Evolutionary conservation across 116 monocot species (phyloP), one percentile per base, ranked within the genome.

Genomic region (Posidonia oceanica): DNA sequence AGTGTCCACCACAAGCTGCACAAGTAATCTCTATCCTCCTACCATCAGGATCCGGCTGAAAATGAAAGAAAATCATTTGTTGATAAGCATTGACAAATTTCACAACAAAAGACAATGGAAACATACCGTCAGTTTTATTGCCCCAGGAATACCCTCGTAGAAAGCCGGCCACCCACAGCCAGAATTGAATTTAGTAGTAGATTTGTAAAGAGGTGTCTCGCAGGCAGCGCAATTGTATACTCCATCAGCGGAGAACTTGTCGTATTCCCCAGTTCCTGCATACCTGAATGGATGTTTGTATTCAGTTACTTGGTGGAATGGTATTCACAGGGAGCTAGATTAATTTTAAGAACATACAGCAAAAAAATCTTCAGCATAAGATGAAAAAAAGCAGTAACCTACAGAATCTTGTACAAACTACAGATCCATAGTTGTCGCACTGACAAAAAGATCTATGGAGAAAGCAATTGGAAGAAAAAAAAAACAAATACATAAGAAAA

Each of bases 81-180:
- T 10, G 4, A 12, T 20, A 7, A 10, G 36, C 62, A 62, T 29
- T 29, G 29, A 29, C 29, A 29, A 29, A 29, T 29, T 29, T 29
- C 29, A 29, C 29, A 29, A 29, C 29, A 29, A 62, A 62, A 20
- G 1, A 5, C 0, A 36, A 38, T 66, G 66, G 39, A 71, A 70
- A 76, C 57, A 4, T 55, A 90, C 90, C 20, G 82, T 84, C 0
- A 74, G 69, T 13, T 67, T 86, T 57, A 90, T 90, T 21, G 90
- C 84, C 13, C 90, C 87, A 54, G 90, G 90, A 39, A 90, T 41
- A 15, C 90, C 90, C 61, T 90, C 90, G 53, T 67, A 90, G 68
- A 90, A 90, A 18, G 90, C 90, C 10, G 90, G 90, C 90, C 90
- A 90, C 21, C 90, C 90, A 71, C 90, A 90, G 4, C 90, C 90